Conservation (phyloP, 345 rosid species). For the Dipteronia dyeriana region DNA sequence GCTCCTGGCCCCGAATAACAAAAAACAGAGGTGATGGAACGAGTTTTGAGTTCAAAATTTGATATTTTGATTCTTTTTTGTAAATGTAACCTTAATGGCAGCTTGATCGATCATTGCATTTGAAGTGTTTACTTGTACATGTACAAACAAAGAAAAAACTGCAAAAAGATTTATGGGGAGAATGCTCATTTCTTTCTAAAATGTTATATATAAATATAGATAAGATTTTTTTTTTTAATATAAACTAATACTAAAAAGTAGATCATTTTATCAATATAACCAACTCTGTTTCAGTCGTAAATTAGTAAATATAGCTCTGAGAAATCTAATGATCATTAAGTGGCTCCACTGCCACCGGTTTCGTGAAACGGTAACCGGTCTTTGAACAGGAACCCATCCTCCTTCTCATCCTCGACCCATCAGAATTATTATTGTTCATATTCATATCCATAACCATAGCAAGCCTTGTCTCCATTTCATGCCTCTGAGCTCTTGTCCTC, state of each 20-base stretch:
- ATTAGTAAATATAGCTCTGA: too few relatives aligned
- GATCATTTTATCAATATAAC: not conserved
- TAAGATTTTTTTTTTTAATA: too few relatives aligned
- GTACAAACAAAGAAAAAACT: not conserved
- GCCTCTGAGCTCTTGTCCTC: slow-evolving; percentile 48
- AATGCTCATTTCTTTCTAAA: not conserved
- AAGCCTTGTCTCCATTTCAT: slow-evolving; percentile 35
- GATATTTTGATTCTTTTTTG: not conserved
- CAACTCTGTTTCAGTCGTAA: not conserved
- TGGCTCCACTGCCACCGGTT: too few relatives aligned
- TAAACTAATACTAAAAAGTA: not conserved
- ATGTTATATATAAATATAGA: not conserved
- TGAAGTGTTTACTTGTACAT: not conserved
- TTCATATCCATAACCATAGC: slow-evolving; percentile 8
- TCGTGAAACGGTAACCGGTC: not conserved
- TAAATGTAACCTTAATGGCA: not conserved
- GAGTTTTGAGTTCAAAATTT: not conserved
- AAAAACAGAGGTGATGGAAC: not conserved
- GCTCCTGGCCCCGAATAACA: not conserved
- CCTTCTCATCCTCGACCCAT: not conserved
- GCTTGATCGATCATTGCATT: slow-evolving; percentile 2
- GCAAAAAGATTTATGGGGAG: not conserved
- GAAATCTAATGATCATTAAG: too few relatives aligned
- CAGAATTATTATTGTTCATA: not conserved
- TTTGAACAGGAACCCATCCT: not conserved